Evolutionary conservation across 2,329 filamentous ascomycete genomes (phyloP), one percentile per base, ranked within the genome.

Genomic region (Fusarium mundagurra): DNA sequence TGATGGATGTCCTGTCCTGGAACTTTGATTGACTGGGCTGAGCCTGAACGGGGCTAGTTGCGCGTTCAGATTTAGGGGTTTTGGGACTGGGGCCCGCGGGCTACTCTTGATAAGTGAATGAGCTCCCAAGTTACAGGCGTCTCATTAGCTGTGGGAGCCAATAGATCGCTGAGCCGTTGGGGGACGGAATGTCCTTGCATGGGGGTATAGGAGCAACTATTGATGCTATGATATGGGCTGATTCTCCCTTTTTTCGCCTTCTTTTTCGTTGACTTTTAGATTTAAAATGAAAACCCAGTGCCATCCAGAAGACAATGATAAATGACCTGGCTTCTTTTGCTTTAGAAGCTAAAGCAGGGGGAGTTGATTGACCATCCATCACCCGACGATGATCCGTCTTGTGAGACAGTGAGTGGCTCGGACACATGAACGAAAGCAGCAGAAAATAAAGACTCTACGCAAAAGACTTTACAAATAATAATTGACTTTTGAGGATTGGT

Each of bases 21-120:
- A 62, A 75, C 68, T 75, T 41, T 73, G 76, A 74, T 64, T 74
- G 76, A 75, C 64, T 69, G 60, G 72, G 76, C 76, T 76, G 71
- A 75, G 76, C 75, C 76, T 76, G 71, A 75, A 77, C 75, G 69
- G 76, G 76, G 76, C 69, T 73, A 73, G 72, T 70, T 75, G 75
- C 73, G 76, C 75, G 76, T 73, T 74, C 71, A 77, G 68, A 77
- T 69, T 78, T 78, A 78, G 76, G 76, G 76, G 76, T 76, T 77
- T 77, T n/a, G 73, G 53, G 65, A 64, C 74, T 73, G 71, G 74
- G 67, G 43, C 63, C 57, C 31, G 47, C 51, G 51, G 34, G 34
- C 34, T 39, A 39, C 34, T 54, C 16, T 55, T 55, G 51, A 55
- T 55, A 41, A 55, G 24, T 55, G 38, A 57, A 41, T 44, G 38